Percentiles rank a stretch among this genome's conserved stretches.
Conservation (phyloP, 306 rosid species). For the Medicago lupulina region DNA sequence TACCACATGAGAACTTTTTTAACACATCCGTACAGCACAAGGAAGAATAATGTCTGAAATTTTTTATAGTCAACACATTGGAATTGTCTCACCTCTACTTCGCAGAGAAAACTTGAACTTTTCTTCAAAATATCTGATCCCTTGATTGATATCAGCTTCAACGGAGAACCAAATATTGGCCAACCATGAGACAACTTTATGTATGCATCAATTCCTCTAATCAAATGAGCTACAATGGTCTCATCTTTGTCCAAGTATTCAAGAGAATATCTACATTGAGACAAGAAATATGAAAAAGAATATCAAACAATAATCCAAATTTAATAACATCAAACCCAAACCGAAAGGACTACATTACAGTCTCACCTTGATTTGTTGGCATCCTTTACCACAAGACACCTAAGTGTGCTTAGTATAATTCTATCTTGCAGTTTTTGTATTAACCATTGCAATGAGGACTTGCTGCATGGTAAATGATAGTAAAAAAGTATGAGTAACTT, state of each 20-base stretch:
- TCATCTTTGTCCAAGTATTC: conserved; percentile 71
- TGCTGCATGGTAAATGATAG: conserved; percentile 56
- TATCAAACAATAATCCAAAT: conserved; percentile 28
- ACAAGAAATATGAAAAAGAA: conserved; percentile 29
- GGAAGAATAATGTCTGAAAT: conserved; percentile 11
- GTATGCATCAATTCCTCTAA: conserved; percentile 68
- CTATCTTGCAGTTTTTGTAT: conserved; percentile 76
- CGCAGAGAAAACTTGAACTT: conserved; percentile 59
- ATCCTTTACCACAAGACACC: conserved; percentile 62
- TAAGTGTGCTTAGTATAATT: conserved; percentile 61
- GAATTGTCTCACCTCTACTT: conserved; percentile 67
- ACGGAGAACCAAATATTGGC: conserved; percentile 72
- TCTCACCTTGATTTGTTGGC: conserved; percentile 76
- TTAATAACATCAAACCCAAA: conserved; percentile 26
- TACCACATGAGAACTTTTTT: conserved; percentile 6
- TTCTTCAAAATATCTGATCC: conserved; percentile 61
- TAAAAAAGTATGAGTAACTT: conserved; percentile 7
- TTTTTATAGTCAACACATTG: conserved; percentile 1
- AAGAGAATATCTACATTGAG: conserved; percentile 61
- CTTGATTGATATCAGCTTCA: conserved; percentile 69
- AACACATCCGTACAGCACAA: conserved; percentile 32
- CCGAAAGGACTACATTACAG: conserved; percentile 16
- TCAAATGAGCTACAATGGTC: conserved; percentile 69
- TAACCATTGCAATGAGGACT: conserved; percentile 83
- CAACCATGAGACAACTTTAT: conserved; percentile 74